phyloP scores from a whole-genome alignment of 2,329 filamentous ascomycete species.

The Trichoderma atroviride region DNA sequence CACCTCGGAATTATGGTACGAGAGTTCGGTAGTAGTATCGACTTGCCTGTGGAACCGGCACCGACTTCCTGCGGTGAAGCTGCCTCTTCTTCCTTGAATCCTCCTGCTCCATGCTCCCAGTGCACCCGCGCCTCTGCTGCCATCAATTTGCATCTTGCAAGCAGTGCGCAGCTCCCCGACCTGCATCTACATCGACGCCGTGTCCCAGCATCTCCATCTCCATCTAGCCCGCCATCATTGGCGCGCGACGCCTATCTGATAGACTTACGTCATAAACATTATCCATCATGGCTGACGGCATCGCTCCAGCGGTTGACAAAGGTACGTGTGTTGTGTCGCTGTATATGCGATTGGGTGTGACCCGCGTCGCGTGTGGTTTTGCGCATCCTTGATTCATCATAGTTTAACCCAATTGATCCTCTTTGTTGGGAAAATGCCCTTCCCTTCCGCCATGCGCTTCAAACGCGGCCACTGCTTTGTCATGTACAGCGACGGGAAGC shows the following conservation, averaged over 20 bases:
- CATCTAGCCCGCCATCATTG: conserved; percentile 11
- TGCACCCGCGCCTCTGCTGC: background rate
- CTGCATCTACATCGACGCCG: background rate
- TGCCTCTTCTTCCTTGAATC: conserved; percentile 6
- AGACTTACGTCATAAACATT: conserved; percentile 40
- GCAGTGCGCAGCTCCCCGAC: conserved; percentile 11
- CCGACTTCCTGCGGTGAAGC: conserved; percentile 16
- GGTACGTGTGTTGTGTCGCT: conserved; percentile 34
- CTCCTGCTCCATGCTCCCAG: background rate
- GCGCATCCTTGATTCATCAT: background rate
- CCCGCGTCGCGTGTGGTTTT: background rate
- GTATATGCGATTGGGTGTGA: background rate
- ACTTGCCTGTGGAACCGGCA: conserved; percentile 25
- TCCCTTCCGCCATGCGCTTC: background rate
- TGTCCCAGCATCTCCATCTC: background rate
- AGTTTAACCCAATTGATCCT: background rate
- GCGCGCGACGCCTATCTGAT: conserved; percentile 4
- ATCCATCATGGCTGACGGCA: conserved; percentile 42
- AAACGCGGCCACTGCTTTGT: background rate
- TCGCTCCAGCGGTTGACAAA: conserved; percentile 42
- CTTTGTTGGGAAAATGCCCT: background rate
- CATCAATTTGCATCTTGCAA: background rate
- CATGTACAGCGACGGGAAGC: background rate
- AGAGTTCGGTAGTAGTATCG: background rate
- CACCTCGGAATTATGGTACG: conserved; percentile 26